Base-by-base conservation (phyloP, 768 basidiomycete species). In the Lyophyllum shimeji region DNA sequence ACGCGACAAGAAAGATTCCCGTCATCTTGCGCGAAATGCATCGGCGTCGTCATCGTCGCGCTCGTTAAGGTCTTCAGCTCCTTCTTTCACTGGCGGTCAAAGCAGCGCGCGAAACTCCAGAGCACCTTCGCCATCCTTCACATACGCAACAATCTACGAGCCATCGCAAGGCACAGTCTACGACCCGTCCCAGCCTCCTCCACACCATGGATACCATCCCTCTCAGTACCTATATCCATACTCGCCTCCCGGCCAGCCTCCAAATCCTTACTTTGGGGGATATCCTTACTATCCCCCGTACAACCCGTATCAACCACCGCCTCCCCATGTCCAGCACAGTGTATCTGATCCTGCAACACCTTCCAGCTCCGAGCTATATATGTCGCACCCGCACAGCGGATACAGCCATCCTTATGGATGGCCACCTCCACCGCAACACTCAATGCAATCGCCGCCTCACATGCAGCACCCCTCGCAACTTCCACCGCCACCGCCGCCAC, bases 51-150 rank as follows among this genome's bases (percentile, higher is more conserved):
- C 85, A 0, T 83, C 85, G 3, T 81, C 82, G 7, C 81, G 85
- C 55, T 84, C 86, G 24, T 67, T 85, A 25, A 82, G 85, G 40
- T 79, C 83, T 37, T 74, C 71, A 51, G 80, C 76, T 23, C 77
- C 70, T 56, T 73, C 70, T 29, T 84, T 81, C 67, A 76, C 76
- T 45, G 71, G 77, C 63, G 81, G 81, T 3, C 80, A 83, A 17
- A 77, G 74, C 37, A 86, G 85, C 65, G 85, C 88, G 17, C 85
- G 87, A 48, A 84, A 81, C 60, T 90, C 89, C 23, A 76, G 89
- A 61, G 86, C 90, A 2, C 76, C 88, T 13, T 91, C 90, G 8
- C 88, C 90, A 2, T 83, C 88, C 25, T 88, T 91, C 72, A 84
- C 80, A 54, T 93, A 85, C 68, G 79, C 90, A 17, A 80, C 83